Percentiles rank a stretch among this genome's conserved stretches.
Evolutionary conservation across 1,284 basidiomycete species (phyloP).

Genomic region (Limonomyces culmigenus): DNA sequence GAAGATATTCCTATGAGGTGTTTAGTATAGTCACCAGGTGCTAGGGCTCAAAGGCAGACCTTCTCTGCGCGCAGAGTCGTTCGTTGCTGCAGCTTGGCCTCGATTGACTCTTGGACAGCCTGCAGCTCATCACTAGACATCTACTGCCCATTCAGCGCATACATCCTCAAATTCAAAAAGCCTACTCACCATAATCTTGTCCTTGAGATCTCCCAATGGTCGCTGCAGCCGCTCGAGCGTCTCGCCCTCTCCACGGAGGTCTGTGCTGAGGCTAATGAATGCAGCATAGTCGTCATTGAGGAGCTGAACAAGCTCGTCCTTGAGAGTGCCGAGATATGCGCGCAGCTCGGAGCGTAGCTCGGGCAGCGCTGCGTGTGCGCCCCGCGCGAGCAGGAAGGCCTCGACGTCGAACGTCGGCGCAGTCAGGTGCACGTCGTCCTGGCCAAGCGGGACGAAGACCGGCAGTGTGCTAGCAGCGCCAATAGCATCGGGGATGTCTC

Average conservation of each 20-base stretch:
- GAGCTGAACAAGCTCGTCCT: constrained; percentile 84
- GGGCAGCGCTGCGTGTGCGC: constrained; percentile 66
- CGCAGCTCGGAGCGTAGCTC: constrained; percentile 80
- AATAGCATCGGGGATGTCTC: constrained; percentile 8
- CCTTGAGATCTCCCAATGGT: constrained; percentile 48
- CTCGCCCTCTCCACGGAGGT: constrained; percentile 68
- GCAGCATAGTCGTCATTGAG: constrained; percentile 98
- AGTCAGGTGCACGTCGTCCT: constrained; percentile 57
- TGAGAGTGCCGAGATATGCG: constrained; percentile 68
- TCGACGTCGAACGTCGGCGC: constrained; percentile 61
- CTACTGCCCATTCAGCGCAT: constrained; percentile 17
- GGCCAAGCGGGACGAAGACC: constrained; percentile 61
- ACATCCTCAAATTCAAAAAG: not conserved
- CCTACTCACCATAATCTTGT: constrained; percentile 49
- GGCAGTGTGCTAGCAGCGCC: constrained; percentile 40
- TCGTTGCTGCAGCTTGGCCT: constrained; percentile 60
- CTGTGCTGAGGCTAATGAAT: constrained; percentile 89
- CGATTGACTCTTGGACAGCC: constrained; percentile 54
- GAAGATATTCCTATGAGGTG: constrained; percentile 49
- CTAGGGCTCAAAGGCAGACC: constrained; percentile 19
- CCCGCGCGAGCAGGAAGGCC: constrained; percentile 72
- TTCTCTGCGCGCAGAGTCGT: constrained; percentile 70
- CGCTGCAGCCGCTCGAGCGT: constrained; percentile 48
- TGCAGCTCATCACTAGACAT: constrained; percentile 47
- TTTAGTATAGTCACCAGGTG: not conserved